Evolutionary conservation across 495 filamentous ascomycete genomes (phyloP).

Genomic region (Aspergillus cavernicola): DNA sequence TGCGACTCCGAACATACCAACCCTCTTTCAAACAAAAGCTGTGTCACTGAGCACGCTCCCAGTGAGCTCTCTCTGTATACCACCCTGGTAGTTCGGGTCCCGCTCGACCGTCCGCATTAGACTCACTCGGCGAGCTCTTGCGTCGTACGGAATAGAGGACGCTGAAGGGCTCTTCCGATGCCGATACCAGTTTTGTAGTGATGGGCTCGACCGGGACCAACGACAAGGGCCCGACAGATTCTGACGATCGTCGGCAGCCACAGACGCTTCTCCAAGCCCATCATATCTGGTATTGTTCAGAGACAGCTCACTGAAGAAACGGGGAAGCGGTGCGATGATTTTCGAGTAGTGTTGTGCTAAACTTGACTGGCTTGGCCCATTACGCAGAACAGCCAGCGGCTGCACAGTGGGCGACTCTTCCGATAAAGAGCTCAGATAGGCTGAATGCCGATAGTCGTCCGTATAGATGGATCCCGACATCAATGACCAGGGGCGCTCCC

Average conservation of each 20-base stretch:
- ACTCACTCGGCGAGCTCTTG: conserved; percentile 9
- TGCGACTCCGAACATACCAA: background rate
- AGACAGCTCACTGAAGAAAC: conserved; percentile 41
- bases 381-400: conserved; percentile 10
- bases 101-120: conserved; percentile 7
- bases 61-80: conserved; percentile 8
- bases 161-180: conserved; percentile 18
- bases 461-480: conserved; percentile 41
- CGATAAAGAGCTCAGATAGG: conserved; percentile 22
- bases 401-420: conserved; percentile 25
- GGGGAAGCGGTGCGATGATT: conserved; percentile 41
- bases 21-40: conserved; percentile 9
- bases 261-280: conserved; percentile 4
- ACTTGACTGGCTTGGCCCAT: conserved; percentile 36
- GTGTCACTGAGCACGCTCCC: conserved; percentile 15
- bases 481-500: conserved; percentile 37
- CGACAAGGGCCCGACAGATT: background rate
- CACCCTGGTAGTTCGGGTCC: conserved; percentile 3
- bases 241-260: background rate
- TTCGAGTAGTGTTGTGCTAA: conserved; percentile 41
- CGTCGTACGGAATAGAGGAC: conserved; percentile 14
- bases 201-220: conserved; percentile 14
- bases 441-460: conserved; percentile 33
- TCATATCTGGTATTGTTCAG: conserved; percentile 25
- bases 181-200: background rate